phyloP scores from a whole-genome alignment of 192 early-diverging fungal species.

The Fimicolochytrium jonesii region DNA sequence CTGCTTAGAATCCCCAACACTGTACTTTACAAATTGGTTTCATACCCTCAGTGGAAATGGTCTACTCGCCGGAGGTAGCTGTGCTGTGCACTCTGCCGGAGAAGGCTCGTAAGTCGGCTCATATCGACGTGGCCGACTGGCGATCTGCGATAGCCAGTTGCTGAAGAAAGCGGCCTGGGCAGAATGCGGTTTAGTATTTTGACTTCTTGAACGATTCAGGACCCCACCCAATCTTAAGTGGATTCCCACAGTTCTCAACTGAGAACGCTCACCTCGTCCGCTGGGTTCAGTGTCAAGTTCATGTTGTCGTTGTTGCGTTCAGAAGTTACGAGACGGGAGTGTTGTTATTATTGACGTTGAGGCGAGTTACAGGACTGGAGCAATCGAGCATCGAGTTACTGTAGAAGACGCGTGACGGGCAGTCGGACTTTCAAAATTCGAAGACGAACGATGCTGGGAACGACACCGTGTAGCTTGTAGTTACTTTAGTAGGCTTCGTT shows the following conservation, averaged over 20 bases:
- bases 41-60: slow-evolving; percentile 22
- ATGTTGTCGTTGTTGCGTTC: too few species aligned
- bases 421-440: too few species aligned
- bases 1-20: not conserved
- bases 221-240: not conserved
- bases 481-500: too few species aligned
- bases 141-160: slow-evolving; percentile 9
- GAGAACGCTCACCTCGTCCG: slow-evolving; percentile 16
- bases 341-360: too few species aligned
- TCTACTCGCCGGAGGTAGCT: slow-evolving; percentile 18
- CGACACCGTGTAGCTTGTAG: too few species aligned
- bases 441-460: too few species aligned
- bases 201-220: not conserved
- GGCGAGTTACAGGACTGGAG: too few species aligned
- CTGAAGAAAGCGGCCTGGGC: slow-evolving; percentile 16
- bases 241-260: not conserved
- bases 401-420: too few species aligned
- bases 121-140: slow-evolving; percentile 1
- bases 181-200: not conserved
- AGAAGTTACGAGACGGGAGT: too few species aligned
- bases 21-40: too few species aligned
- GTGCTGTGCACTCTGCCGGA: not conserved
- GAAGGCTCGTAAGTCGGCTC: slow-evolving; percentile 15
- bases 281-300: slow-evolving; percentile 10
- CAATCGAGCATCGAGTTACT: too few species aligned